Evolutionary conservation across 345 rosid species (phyloP).

Genomic region (Brassica rapa): DNA sequence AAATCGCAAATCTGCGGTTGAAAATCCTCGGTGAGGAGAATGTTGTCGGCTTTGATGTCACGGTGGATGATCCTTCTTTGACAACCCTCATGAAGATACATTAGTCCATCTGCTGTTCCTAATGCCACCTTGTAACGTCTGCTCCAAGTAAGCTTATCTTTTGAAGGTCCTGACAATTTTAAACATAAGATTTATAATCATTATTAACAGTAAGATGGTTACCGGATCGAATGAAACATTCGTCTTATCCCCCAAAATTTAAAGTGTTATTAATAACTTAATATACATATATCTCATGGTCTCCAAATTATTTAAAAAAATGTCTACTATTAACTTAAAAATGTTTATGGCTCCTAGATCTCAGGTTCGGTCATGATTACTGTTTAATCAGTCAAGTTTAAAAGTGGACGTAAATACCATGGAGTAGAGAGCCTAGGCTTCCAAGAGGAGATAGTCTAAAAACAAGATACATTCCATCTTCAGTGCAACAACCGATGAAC

Average conservation of each 20-base stretch:
- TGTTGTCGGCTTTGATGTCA: slow-evolving; percentile 92
- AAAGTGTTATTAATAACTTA: no score
- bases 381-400: not conserved
- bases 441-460: slow-evolving; percentile 75
- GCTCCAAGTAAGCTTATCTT: slow-evolving; percentile 65
- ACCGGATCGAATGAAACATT: not conserved
- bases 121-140: slow-evolving; percentile 78
- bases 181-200: not conserved
- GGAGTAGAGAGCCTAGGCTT: slow-evolving; percentile 76
- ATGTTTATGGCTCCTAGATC: not conserved
- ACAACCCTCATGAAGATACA: slow-evolving; percentile 86
- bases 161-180: slow-evolving; percentile 47
- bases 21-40: slow-evolving; percentile 83
- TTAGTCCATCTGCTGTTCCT: slow-evolving; percentile 81
- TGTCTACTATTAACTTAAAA: no score
- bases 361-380: not conserved
- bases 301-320: no score
- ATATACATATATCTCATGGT: no score
- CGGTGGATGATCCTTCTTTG: slow-evolving; percentile 88
- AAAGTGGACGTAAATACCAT: slow-evolving; percentile 49
- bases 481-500: slow-evolving; percentile 80
- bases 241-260: not conserved
- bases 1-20: slow-evolving; percentile 97
- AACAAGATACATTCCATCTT: slow-evolving; percentile 82
- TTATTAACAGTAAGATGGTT: not conserved